Conservation (phyloP, 2,329 filamentous ascomycete species). For the Monilinia vaccinii-corymbosi region DNA sequence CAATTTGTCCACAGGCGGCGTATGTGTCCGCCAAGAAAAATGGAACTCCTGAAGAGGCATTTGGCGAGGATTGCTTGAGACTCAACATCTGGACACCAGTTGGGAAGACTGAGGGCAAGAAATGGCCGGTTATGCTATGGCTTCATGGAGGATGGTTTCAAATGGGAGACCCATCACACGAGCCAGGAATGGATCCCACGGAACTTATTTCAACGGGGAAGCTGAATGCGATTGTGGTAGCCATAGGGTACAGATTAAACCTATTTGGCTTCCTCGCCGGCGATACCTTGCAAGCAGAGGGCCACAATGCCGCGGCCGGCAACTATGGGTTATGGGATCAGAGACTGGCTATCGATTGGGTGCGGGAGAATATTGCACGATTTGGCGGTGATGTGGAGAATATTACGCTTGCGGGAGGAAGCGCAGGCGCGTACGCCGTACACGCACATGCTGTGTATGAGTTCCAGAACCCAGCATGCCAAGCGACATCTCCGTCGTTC, state of each 20-base stretch:
- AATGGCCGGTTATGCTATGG: constrained; percentile 26
- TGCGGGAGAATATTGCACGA: constrained; percentile 44
- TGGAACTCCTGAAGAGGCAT: constrained; percentile 22
- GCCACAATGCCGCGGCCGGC: constrained; percentile 24
- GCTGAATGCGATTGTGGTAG: constrained; percentile 8
- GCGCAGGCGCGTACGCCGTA: constrained; percentile 45
- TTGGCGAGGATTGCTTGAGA: constrained; percentile 40
- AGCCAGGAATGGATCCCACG: constrained; percentile 35
- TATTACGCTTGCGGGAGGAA: constrained; percentile 46
- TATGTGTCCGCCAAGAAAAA: constrained; percentile 20
- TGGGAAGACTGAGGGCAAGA: neutral
- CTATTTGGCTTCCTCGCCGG: constrained; percentile 31
- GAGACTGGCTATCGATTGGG: constrained; percentile 47
- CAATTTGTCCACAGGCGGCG: constrained; percentile 33
- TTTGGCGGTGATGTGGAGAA: constrained; percentile 50
- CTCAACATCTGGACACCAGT: constrained; percentile 41
- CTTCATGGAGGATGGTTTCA: constrained; percentile 42
- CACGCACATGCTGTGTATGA: constrained; percentile 16
- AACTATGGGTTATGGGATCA: constrained; percentile 51
- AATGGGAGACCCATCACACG: constrained; percentile 36
- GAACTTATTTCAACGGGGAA: constrained; percentile 31
- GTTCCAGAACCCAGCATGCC: constrained; percentile 18
- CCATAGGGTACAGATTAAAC: constrained; percentile 21
- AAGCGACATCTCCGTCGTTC: constrained; percentile 21
- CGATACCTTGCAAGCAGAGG: constrained; percentile 34